phyloP scores from a whole-genome alignment of 1,284 basidiomycete genomes.

The Ustilago xerochloae region DNA sequence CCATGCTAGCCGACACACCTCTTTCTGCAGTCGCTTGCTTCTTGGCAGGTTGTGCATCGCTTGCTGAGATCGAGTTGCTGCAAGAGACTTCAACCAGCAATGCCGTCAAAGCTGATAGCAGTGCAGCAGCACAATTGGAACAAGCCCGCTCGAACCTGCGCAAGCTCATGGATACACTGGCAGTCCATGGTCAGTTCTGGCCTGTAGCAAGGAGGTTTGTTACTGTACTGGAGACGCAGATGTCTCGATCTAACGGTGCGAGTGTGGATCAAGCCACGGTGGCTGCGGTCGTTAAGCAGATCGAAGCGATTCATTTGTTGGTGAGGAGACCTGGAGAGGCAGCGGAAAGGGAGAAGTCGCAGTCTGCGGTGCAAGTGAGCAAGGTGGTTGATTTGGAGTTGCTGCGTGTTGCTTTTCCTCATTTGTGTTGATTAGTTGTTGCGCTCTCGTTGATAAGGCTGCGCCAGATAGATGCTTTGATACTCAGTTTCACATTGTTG shows the following conservation, averaged over 20 bases:
- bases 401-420: slow-evolving; percentile 21
- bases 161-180: slow-evolving; percentile 18
- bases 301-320: slow-evolving; percentile 39
- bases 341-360: not conserved
- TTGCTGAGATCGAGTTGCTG: slow-evolving; percentile 31
- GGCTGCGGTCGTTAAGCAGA: slow-evolving; percentile 16
- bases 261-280: slow-evolving; percentile 8
- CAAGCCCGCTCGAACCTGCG: slow-evolving; percentile 9
- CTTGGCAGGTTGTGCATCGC: slow-evolving; percentile 20
- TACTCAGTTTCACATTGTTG: too few relatives aligned
- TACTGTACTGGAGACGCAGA: slow-evolving; percentile 20
- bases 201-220: slow-evolving; percentile 21
- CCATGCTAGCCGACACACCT: slow-evolving; percentile 29
- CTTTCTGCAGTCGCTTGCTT: slow-evolving; percentile 28
- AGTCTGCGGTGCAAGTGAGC: slow-evolving; percentile 8
- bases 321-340: slow-evolving; percentile 24
- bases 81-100: slow-evolving; percentile 2
- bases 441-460: too few relatives aligned
- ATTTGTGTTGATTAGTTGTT: slow-evolving; percentile 18
- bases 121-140: slow-evolving; percentile 6
- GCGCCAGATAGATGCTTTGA: too few relatives aligned
- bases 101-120: too few relatives aligned
- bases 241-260: not conserved
- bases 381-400: slow-evolving; percentile 27
- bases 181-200: slow-evolving; percentile 30